Percentiles rank a stretch among this genome's conserved stretches.
phyloP scores from a whole-genome alignment of 495 filamentous ascomycete species.

The Tuber umbilicatum region DNA sequence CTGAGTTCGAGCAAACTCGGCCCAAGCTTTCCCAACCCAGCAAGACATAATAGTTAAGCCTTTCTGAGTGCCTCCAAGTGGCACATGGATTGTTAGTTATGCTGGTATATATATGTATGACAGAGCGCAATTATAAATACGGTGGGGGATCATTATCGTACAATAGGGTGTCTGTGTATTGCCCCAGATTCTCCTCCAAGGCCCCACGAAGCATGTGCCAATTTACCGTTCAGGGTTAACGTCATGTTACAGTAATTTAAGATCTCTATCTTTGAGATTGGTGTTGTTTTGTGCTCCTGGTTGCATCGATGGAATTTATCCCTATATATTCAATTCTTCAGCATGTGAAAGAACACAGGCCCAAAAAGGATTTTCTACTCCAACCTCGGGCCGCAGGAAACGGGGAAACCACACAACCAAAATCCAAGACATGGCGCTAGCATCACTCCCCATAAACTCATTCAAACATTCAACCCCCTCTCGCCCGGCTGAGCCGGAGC shows the following conservation, averaged over 20 bases:
- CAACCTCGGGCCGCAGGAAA: conserved; percentile 30
- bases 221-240: background rate
- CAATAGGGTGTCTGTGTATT: background rate
- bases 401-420: conserved; percentile 2
- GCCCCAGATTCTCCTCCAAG: background rate
- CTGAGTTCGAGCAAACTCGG: background rate
- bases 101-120: background rate
- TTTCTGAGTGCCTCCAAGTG: background rate
- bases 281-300: background rate
- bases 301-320: background rate
- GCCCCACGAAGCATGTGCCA: background rate
- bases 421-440: conserved; percentile 11
- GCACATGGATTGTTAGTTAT: background rate
- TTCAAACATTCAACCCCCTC: background rate
- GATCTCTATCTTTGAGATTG: background rate
- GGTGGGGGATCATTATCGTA: background rate
- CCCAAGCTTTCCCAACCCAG: background rate
- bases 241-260: background rate
- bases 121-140: background rate
- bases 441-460: background rate
- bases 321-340: background rate
- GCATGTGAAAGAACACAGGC: background rate
- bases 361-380: background rate
- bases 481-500: conserved; percentile 14
- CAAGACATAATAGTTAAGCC: background rate